Conservation (phyloP, 202 grass and related monocot species). For the Thinopyrum obtusiflorum region DNA sequence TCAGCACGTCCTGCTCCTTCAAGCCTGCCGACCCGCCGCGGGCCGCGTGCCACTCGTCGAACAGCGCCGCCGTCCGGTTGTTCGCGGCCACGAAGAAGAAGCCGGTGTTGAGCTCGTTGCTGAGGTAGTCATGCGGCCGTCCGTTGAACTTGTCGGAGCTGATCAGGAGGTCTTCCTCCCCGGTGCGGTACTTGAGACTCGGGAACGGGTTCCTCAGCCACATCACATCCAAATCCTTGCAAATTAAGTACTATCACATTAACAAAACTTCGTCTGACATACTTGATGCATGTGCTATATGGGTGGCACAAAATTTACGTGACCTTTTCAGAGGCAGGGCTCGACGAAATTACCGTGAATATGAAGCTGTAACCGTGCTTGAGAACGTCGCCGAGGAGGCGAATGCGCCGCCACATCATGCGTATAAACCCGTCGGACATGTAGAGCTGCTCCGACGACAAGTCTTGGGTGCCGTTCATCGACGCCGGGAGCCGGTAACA, state of each 20-base stretch:
- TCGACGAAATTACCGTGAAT: conserved; percentile 47
- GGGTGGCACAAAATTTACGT: neutral
- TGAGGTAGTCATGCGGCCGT: conserved; percentile 22
- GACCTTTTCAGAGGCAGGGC: neutral
- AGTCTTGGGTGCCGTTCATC: neutral
- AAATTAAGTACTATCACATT: neutral
- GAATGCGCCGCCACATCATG: conserved; percentile 64
- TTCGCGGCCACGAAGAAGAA: conserved; percentile 65
- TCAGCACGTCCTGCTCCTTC: conserved; percentile 82
- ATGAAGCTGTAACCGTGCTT: conserved; percentile 70
- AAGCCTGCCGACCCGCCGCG: conserved; percentile 17
- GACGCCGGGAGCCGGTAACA: conserved; percentile 38
- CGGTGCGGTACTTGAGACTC: neutral
- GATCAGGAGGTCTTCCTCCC: conserved; percentile 47
- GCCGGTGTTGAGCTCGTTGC: conserved; percentile 56
- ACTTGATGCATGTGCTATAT: neutral
- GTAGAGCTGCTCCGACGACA: conserved; percentile 53
- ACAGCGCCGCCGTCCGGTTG: conserved; percentile 53
- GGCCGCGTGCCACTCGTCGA: conserved; percentile 55
- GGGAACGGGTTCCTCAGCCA: conserved; percentile 65
- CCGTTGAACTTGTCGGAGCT: conserved; percentile 56
- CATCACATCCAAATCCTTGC: conserved; percentile 63
- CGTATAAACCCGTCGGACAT: conserved; percentile 59
- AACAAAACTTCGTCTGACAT: neutral
- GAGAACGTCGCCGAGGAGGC: conserved; percentile 56